Evolutionary conservation across 2,329 filamentous ascomycete genomes (phyloP), one percentile per base, ranked within the genome.

Genomic region (Fusarium armeniacum): DNA sequence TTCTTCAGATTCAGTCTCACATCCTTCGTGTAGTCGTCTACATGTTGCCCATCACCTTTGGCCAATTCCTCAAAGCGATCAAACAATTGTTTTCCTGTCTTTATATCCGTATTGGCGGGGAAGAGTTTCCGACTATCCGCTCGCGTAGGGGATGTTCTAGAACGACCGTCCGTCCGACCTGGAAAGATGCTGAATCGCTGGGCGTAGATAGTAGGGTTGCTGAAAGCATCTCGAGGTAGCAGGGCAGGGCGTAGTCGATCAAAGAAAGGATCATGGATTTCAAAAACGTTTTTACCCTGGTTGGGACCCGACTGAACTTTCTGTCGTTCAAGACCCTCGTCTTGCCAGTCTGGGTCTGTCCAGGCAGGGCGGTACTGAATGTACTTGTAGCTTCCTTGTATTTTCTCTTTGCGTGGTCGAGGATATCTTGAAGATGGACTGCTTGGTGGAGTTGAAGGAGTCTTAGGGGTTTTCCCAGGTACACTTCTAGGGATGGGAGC

Each of bases 151-250:
- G 77, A 76, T 12, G 75, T 70, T 28, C 74, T 65, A 16, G 77
- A 79, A n/a, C 77, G 72, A 1, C 77, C 77, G 47, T 77, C 76
- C 6, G 50, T 62, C 3, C 74, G 68, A 3, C 67, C 75, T 1
- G 74, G 75, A 38, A 75, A 76, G 7, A 78, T 67, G 18, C 77
- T 74, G 36, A 75, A 79, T 38, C 77, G 66, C 18, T 70, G 35
- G 3, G 77, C 77, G 32, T 76, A 72, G 11, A 65, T 58, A 11
- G 76, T 76, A 6, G 77, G 77, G 18, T 71, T 65, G 32, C 61
- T 58, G 44, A 58, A 51, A 13, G 51, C 57, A 20, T 79, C 77
- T 22, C 53, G 47, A 16, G 68, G 52, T 0, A 74, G 65, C 20
- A 77, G 22, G 15, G 74, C 75, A 12, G 76, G 75, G 5, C 74